A percentile compares a stretch with the other conserved stretches of the same genome.
Conservation (phyloP, 1,284 basidiomycete species). For the Irpex sp. region DNA sequence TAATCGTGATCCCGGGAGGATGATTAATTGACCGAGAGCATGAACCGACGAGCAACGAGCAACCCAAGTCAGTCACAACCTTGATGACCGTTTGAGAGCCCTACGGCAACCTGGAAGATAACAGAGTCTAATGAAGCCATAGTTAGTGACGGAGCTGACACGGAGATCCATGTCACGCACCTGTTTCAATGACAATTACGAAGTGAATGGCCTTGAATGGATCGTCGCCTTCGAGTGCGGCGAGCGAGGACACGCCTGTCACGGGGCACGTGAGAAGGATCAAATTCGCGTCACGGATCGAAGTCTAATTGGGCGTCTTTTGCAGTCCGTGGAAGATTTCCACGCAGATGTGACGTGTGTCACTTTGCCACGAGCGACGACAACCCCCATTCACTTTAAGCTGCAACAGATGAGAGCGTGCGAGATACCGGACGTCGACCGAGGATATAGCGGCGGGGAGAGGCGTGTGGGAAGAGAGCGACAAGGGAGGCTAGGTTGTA, state of each 20-base stretch:
- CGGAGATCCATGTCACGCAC: no score
- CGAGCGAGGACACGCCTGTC: background rate
- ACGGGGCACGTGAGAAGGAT: background rate
- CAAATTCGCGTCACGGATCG: background rate
- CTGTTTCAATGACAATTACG: no score
- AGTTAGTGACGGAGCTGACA: no score
- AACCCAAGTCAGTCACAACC: no score
- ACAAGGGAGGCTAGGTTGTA: no score
- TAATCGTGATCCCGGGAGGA: no score
- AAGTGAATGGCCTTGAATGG: background rate
- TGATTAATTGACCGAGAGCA: no score
- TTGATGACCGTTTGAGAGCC: no score
- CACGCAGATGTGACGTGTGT: background rate
- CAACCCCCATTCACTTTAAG: background rate
- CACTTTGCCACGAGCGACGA: background rate
- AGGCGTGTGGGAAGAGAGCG: background rate
- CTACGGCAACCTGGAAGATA: no score
- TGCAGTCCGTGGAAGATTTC: background rate
- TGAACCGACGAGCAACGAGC: no score
- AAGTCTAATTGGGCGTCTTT: background rate
- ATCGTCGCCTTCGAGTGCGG: background rate
- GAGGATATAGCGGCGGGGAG: background rate
- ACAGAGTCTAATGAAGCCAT: no score
- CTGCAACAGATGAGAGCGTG: no score
- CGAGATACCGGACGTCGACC: background rate